Conservation (phyloP, 1,139 yeast genomes). For the Pichia norvegensis region DNA sequence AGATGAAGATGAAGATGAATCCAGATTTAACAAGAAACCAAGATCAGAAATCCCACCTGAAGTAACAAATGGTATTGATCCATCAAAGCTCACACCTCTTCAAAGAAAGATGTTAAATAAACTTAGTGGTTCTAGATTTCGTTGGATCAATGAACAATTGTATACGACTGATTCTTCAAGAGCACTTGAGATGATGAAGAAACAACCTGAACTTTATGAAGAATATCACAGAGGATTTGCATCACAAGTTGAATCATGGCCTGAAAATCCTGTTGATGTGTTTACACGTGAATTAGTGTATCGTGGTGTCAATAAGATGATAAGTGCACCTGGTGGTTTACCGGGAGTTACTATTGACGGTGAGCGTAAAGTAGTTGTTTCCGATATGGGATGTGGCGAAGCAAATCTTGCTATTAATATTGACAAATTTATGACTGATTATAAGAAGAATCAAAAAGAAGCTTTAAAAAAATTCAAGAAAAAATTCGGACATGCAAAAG, state of each 20-base stretch:
- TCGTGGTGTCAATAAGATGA: conserved; percentile 51
- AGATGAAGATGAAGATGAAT: conserved; percentile 1
- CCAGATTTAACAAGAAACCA: conserved; percentile 8
- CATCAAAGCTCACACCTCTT: conserved; percentile 66
- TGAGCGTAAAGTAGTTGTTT: conserved; percentile 54
- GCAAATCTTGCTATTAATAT: conserved; percentile 75
- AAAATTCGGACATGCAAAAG: conserved; percentile 17
- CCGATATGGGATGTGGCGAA: conserved; percentile 99
- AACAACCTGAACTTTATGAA: conserved; percentile 83
- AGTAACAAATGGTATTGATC: conserved; percentile 17
- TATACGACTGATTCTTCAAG: conserved; percentile 76
- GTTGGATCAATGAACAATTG: conserved; percentile 96
- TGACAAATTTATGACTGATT: conserved; percentile 34
- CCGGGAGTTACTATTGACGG: conserved; percentile 47
- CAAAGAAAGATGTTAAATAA: conserved; percentile 96
- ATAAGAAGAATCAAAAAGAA: conserved; percentile 30
- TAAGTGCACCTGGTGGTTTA: conserved; percentile 92
- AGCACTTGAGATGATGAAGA: conserved; percentile 64
- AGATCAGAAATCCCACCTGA: conserved; percentile 15
- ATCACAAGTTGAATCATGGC: conserved; percentile 94
- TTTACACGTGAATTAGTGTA: conserved; percentile 65
- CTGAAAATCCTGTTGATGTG: conserved; percentile 91
- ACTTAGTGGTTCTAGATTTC: conserved; percentile 85
- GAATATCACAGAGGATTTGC: conserved; percentile 95
- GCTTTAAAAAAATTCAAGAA: conserved; percentile 31